Evolutionary conservation across 169 alveolate genomes (phyloP).

Genomic region (Babesia sp.): DNA sequence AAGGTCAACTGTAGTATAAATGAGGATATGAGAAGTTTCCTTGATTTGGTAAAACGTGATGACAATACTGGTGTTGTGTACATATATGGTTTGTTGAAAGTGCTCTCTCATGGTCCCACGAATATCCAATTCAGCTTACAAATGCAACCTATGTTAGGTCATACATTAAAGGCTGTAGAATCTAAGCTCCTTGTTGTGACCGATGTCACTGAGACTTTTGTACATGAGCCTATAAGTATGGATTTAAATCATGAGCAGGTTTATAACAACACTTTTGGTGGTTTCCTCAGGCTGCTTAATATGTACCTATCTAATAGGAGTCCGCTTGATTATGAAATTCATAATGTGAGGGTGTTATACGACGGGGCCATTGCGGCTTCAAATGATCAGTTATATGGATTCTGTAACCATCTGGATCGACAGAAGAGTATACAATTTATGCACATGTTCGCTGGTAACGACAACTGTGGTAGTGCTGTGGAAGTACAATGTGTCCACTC

Average conservation of each 20-base stretch:
- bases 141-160: constrained; percentile 39
- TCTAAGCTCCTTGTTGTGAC: constrained; percentile 22
- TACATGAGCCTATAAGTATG: constrained; percentile 10
- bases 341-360: constrained; percentile 17
- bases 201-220: background rate
- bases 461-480: background rate
- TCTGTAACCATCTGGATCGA: constrained; percentile 5
- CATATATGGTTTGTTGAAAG: constrained; percentile 13
- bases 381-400: constrained; percentile 34
- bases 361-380: constrained; percentile 5
- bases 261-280: constrained; percentile 28
- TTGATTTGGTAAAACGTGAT: constrained; percentile 16
- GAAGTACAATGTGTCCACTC: constrained; percentile 22
- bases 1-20: constrained; percentile 6
- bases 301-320: constrained; percentile 35
- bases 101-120: constrained; percentile 28
- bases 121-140: constrained; percentile 22
- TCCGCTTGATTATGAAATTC: constrained; percentile 20
- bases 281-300: constrained; percentile 10
- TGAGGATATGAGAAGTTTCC: constrained; percentile 27
- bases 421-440: constrained; percentile 21
- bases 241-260: constrained; percentile 2
- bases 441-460: constrained; percentile 7
- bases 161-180: constrained; percentile 28
- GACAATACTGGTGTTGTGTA: constrained; percentile 15